Conservation (phyloP, 106 monocot genomes). For the Apostasia shenzhenica region DNA sequence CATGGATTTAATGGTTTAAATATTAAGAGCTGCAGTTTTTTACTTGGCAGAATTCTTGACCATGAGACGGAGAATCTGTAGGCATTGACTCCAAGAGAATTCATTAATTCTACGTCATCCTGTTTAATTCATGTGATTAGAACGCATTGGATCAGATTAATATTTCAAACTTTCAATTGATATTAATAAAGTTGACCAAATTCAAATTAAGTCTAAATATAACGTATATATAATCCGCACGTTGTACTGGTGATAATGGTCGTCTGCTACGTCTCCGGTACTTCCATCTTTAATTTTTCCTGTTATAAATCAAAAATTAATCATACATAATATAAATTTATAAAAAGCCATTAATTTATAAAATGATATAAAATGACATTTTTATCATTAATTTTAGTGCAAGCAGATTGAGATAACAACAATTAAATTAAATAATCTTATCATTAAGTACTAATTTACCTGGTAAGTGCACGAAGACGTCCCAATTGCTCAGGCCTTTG, state of each 20-base stretch:
- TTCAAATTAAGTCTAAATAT: background rate
- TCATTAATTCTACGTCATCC: conserved; percentile 40
- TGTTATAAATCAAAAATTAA: background rate
- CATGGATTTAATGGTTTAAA: too few relatives aligned
- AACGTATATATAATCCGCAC: conserved; percentile 1
- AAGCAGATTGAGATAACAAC: too few relatives aligned
- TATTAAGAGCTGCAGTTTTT: background rate
- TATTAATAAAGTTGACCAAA: background rate
- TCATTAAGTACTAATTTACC: conserved; percentile 7
- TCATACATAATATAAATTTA: background rate
- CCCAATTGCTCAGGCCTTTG: conserved; percentile 44
- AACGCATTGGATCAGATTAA: too few relatives aligned
- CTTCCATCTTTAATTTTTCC: conserved; percentile 23
- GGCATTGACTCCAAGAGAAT: conserved; percentile 32
- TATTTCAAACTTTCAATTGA: background rate
- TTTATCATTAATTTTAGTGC: too few relatives aligned
- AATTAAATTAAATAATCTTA: too few relatives aligned
- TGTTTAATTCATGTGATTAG: conserved; percentile 2
- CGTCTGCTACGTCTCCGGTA: conserved; percentile 40
- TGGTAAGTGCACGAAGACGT: conserved; percentile 22
- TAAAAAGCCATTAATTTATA: too few relatives aligned
- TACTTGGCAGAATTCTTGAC: conserved; percentile 56
- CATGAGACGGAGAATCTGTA: conserved; percentile 58
- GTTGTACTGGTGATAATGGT: conserved; percentile 39
- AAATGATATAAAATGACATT: too few relatives aligned